Evolutionary conservation across 2,329 filamentous ascomycete genomes (phyloP), one percentile per base, ranked within the genome.

Genomic region (Aspergillus neotritici): DNA sequence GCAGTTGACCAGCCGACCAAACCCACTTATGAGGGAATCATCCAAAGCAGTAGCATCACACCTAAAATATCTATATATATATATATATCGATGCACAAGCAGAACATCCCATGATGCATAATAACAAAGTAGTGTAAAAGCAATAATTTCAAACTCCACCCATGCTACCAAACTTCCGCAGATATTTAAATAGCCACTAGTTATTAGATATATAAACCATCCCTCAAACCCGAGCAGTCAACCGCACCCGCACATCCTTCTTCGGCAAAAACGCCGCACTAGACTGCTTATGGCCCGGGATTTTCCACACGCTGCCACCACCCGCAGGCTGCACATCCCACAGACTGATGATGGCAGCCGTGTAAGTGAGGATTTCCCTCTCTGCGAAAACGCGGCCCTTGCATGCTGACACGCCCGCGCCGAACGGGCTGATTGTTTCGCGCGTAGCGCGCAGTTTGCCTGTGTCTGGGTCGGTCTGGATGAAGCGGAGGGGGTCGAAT

Each of bases 271-370:
- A 75, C 11, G 78, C 69, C 2, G 69, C 72, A 41, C 68, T 72
- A 5, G 72, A 73, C 49, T 67, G 70, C 53, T 57, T 67, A 55
- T 71, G 69, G 32, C 61, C 64, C 0, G 80, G 80, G 34, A 82
- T 65, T 13, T 65, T 65, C 71, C 78, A 79, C 1, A 61, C 63
- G 5, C 62, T 63, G 12, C 21, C 21, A 6, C 68, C 67, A 37
- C 59, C 60, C 1, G 63, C 67, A 0, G 75, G 68, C 41, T 74
- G 64, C 44, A 82, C 71, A 34, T 81, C 74, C 77, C 78, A 82
- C 53, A 78, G 67, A 5, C 69, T 64, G 14, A 81, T 54, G 15
- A 82, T 69, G 1, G 72, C 69, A 12, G 77, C 76, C 1, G 71
- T 68, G 34, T 78, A 72, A 16, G 71, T 60, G 34, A 81, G 51